Base-by-base conservation (phyloP, 1,284 basidiomycete species). In the Moesziomyces parantarcticus region DNA sequence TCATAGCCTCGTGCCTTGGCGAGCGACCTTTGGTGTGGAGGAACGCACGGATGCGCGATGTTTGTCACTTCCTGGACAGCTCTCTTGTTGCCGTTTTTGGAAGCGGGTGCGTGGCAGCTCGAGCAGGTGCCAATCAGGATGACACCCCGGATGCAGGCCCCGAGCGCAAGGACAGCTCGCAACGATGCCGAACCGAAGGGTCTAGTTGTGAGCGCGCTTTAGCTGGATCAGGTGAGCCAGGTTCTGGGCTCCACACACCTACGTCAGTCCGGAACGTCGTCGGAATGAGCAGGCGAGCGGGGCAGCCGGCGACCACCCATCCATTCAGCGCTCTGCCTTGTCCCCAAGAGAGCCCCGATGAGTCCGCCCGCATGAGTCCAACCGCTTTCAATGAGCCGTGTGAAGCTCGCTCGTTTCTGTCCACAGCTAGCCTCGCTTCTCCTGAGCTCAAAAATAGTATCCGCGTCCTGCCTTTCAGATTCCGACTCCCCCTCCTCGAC, bases 341-440 rank as follows among this genome's bases (percentile, higher is more conserved):
- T n/a, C n/a, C n/a, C n/a, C n/a, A 32, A 13, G 3, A 8, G 13
- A 13, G 29, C 29, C n/a, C 54, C 10, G 65, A 26, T 61, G 58
- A 68, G 55, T 68, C 65, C 65, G 50, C 39, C 52, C 47, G 65
- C 65, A 68, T 62, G 43, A 26, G 18, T 2, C 5, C 36, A 16
- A 7, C 18, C 18, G 36, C 36, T 18, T 14, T 39, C 18, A 3
- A 8, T 48, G 18, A 14, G 10, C 50, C 22, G 40, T 52, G 32
- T 25, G 50, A 42, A 34, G 50, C 42, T 50, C 46, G 20, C 43
- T 29, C 14, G 44, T 14, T 23, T 20, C 14, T 16, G 20, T 23
- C 22, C 21, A 10, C 43, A 44, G 29, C 29, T 13, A 13, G 29
- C 29, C 29, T 32, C 29, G 29, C 29, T 32, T 32, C 29, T 32